Evolutionary conservation across 257 asterid genomes (phyloP).

Genomic region (Solanum rostratum): DNA sequence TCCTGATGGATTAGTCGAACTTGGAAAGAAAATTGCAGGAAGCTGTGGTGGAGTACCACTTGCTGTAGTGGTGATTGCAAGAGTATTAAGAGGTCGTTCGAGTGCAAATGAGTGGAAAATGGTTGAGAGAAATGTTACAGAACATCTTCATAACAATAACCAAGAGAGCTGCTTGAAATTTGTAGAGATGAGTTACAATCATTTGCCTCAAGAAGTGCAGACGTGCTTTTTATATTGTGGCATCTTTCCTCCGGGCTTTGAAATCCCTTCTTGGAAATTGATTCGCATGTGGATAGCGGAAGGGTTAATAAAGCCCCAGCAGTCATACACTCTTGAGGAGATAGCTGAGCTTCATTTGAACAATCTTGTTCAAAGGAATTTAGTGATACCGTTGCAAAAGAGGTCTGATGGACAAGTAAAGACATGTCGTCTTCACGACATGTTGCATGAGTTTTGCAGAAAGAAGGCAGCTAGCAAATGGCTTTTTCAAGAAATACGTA

Average conservation of each 20-base stretch:
- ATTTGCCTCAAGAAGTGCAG: neutral
- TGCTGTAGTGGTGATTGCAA: slow-evolving; percentile 33
- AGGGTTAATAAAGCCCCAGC: neutral
- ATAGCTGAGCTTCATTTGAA: neutral
- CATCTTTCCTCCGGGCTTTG: neutral
- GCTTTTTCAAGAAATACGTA: neutral
- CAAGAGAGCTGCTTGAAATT: neutral
- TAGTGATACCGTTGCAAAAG: neutral
- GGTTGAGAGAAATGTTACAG: slow-evolving; percentile 4
- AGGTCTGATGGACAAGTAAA: neutral
- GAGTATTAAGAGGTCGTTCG: slow-evolving; percentile 10
- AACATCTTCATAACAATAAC: too few species aligned
- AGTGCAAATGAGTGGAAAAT: neutral
- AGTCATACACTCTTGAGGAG: neutral
- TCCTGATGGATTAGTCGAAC: slow-evolving; percentile 1
- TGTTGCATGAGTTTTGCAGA: slow-evolving; percentile 7
- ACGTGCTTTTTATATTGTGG: slow-evolving; percentile 11
- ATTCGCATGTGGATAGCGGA: neutral
- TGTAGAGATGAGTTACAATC: slow-evolving; percentile 1
- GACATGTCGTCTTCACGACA: neutral
- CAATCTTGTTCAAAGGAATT: neutral
- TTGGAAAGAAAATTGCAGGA: slow-evolving; percentile 1
- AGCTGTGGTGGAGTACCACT: neutral
- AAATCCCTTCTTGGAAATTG: neutral
- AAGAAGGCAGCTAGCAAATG: neutral